phyloP scores from a whole-genome alignment of 2,329 filamentous ascomycete species.

The Pseudocercospora vitis region DNA sequence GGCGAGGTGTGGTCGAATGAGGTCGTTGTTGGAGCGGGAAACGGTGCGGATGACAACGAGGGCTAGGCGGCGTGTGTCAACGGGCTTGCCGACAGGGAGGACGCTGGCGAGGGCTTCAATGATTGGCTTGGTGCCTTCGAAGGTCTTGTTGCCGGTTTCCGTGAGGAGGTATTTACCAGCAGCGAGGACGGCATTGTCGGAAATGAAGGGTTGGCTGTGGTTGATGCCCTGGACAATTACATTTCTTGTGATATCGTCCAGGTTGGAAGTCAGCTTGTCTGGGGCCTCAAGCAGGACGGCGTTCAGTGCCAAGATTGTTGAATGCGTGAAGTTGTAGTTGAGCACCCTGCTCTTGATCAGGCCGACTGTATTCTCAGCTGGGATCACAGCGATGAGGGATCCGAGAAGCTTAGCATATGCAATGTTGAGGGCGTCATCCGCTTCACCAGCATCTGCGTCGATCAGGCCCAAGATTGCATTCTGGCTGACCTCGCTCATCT shows the following conservation, averaged over 20 bases:
- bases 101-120: conserved; percentile 74
- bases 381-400: conserved; percentile 82
- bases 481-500: conserved; percentile 90
- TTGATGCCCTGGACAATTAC: conserved; percentile 77
- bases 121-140: conserved; percentile 74
- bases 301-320: conserved; percentile 84
- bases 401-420: conserved; percentile 89
- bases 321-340: conserved; percentile 69
- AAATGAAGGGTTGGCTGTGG: conserved; percentile 64
- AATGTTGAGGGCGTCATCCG: conserved; percentile 72
- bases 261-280: conserved; percentile 64
- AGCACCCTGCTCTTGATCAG: conserved; percentile 74
- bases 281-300: conserved; percentile 82
- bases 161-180: conserved; percentile 85
- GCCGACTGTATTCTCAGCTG: conserved; percentile 64
- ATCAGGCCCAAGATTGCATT: conserved; percentile 84
- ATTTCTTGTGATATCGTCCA: conserved; percentile 72
- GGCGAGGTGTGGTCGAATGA: conserved; percentile 77
- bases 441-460: conserved; percentile 76
- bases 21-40: conserved; percentile 73
- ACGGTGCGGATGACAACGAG: conserved; percentile 87
- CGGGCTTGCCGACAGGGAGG: conserved; percentile 74
- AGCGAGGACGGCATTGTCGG: conserved; percentile 84
- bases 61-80: conserved; percentile 80
- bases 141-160: conserved; percentile 63